Conservation (phyloP, 257 asterid species). For the Solanum chiquidenum region DNA sequence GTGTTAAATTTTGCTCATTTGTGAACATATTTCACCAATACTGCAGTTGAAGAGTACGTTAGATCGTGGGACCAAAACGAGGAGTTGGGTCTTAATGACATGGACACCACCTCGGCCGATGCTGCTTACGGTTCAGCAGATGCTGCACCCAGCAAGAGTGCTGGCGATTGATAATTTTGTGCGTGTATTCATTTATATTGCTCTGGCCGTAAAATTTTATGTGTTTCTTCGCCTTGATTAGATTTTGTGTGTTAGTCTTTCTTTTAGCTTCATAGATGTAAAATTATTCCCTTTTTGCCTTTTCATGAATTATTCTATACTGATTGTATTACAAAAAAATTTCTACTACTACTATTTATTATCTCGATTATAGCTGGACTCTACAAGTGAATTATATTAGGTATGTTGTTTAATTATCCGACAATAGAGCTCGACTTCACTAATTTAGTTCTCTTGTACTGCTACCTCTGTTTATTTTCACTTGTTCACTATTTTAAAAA, state of each 20-base stretch:
- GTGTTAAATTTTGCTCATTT: background rate
- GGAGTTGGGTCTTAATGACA: slow-evolving; percentile 89
- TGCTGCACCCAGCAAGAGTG: background rate
- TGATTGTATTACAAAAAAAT: too few relatives aligned
- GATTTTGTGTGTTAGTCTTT: background rate
- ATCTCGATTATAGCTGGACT: too few relatives aligned
- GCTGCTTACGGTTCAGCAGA: slow-evolving; percentile 30
- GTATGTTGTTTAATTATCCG: too few relatives aligned
- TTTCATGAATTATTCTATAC: background rate
- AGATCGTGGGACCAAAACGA: slow-evolving; percentile 96
- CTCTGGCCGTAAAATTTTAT: background rate
- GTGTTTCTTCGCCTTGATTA: background rate
- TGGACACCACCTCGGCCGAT: slow-evolving; percentile 84
- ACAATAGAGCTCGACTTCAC: too few relatives aligned
- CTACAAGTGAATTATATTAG: too few relatives aligned
- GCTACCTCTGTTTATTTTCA: too few relatives aligned
- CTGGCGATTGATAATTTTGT: background rate
- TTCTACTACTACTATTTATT: too few relatives aligned
- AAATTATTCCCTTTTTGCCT: background rate
- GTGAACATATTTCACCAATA: background rate
- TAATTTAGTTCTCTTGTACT: too few relatives aligned
- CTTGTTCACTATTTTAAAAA: too few relatives aligned
- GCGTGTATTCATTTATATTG: background rate
- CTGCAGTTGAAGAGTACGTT: slow-evolving; percentile 74
- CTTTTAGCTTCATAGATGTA: background rate